These are phyloP conservation scores for Aspergillus intermedius DNA, from an alignment of 2,329 filamentous ascomycete species.

Conservation along the genomic window DNA sequence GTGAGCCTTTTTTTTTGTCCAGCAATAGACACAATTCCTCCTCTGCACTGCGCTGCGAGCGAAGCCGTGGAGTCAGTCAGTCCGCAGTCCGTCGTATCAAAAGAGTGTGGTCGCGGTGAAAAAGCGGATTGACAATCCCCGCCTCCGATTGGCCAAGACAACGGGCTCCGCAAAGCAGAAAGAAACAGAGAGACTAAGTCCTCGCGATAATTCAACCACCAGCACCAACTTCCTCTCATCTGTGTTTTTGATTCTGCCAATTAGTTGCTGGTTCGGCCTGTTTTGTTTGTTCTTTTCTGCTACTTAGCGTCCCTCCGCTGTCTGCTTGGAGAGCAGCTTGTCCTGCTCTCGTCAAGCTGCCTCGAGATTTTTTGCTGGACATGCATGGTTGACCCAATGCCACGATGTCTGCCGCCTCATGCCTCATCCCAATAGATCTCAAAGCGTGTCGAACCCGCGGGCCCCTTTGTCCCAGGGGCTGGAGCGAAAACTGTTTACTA, in stretches of 20 bases:
- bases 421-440: constrained; percentile 53
- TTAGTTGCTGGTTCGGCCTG: background rate
- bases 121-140: constrained; percentile 30
- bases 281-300: background rate
- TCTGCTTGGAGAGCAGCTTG: constrained; percentile 9
- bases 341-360: constrained; percentile 10
- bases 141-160: constrained; percentile 31
- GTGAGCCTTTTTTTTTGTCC: too few species aligned
- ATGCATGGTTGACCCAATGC: constrained; percentile 34
- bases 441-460: constrained; percentile 45
- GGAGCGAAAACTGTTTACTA: constrained; percentile 19
- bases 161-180: constrained; percentile 24
- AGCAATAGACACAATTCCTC: too few species aligned
- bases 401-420: constrained; percentile 60
- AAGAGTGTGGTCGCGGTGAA: constrained; percentile 10
- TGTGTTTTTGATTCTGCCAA: background rate
- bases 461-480: constrained; percentile 41
- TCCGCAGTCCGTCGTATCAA: too few species aligned
- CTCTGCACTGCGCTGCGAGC: too few species aligned
- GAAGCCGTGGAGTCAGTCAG: too few species aligned
- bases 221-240: background rate
- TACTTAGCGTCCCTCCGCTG: background rate
- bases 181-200: constrained; percentile 6
- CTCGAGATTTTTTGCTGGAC: constrained; percentile 17
- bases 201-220: background rate